Conservation (phyloP, 257 asterid genomes). For the Galeopsis tetrahit region DNA sequence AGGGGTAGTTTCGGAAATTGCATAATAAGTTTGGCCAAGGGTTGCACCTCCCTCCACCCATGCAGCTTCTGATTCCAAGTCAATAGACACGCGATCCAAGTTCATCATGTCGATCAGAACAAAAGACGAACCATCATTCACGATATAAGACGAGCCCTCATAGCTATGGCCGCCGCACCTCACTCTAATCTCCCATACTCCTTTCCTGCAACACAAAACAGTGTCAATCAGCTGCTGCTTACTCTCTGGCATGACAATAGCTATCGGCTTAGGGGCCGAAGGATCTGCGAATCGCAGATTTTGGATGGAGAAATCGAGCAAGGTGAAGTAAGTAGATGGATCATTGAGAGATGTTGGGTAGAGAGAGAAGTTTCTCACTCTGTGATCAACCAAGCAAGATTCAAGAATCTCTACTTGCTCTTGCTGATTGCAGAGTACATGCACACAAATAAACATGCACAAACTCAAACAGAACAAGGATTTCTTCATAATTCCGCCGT, state of each 20-base stretch:
- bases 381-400: constrained; percentile 52
- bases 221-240: constrained; percentile 50
- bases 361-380: constrained; percentile 52
- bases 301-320: constrained; percentile 71
- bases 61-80: constrained; percentile 42
- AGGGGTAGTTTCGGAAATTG: constrained; percentile 48
- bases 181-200: constrained; percentile 54
- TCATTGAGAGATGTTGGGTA: constrained; percentile 41
- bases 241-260: constrained; percentile 62
- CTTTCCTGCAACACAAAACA: constrained; percentile 51
- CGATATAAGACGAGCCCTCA: constrained; percentile 67
- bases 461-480: constrained; percentile 7
- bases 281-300: constrained; percentile 56
- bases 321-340: constrained; percentile 37
- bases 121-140: constrained; percentile 50
- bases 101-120: constrained; percentile 69
- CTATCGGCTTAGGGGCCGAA: constrained; percentile 55
- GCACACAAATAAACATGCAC: constrained; percentile 27
- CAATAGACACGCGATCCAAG: constrained; percentile 47
- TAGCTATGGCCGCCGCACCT: constrained; percentile 88
- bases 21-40: constrained; percentile 61
- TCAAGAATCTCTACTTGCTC: constrained; percentile 30
- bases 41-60: constrained; percentile 89
- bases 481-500: constrained; percentile 36
- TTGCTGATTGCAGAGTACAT: constrained; percentile 26